phyloP scores from a whole-genome alignment of 1,139 yeast genomes.

The Sporopachydermia cereana region DNA sequence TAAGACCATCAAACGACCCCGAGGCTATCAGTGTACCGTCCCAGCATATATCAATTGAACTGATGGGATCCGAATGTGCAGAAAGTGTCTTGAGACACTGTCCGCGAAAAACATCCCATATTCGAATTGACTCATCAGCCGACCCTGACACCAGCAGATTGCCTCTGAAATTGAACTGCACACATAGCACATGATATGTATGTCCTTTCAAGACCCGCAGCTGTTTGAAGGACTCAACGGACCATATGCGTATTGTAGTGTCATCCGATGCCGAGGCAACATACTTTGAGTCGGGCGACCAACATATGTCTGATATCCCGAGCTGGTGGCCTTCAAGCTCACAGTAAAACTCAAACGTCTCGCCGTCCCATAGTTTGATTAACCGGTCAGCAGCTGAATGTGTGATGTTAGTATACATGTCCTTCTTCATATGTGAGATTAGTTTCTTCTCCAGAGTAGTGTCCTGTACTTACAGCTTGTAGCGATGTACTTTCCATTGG shows the following conservation, averaged over 20 bases:
- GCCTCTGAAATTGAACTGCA: slow-evolving; percentile 65
- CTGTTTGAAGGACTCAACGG: slow-evolving; percentile 30
- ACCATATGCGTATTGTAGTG: slow-evolving; percentile 67
- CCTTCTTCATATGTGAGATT: neutral
- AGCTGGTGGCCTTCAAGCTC: slow-evolving; percentile 48
- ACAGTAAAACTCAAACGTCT: slow-evolving; percentile 24
- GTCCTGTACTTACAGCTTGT: slow-evolving; percentile 26
- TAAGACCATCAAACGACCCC: slow-evolving; percentile 84
- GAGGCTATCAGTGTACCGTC: slow-evolving; percentile 81
- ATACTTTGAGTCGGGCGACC: slow-evolving; percentile 66
- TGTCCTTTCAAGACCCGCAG: slow-evolving; percentile 63
- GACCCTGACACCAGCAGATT: slow-evolving; percentile 73
- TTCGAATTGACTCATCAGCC: slow-evolving; percentile 80
- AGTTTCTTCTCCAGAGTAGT: neutral
- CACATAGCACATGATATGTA: slow-evolving; percentile 69
- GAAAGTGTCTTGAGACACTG: slow-evolving; percentile 67
- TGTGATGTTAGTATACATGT: slow-evolving; percentile 6
- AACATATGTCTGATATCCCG: slow-evolving; percentile 61
- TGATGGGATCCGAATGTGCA: slow-evolving; percentile 90
- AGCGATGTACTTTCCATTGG: slow-evolving; percentile 55
- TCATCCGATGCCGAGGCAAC: slow-evolving; percentile 87
- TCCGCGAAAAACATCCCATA: slow-evolving; percentile 80
- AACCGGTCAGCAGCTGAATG: slow-evolving; percentile 30
- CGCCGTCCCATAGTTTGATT: slow-evolving; percentile 32
- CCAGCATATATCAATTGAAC: slow-evolving; percentile 56